Conservation (phyloP, 805 yeast species). For the Millerago galiae region DNA sequence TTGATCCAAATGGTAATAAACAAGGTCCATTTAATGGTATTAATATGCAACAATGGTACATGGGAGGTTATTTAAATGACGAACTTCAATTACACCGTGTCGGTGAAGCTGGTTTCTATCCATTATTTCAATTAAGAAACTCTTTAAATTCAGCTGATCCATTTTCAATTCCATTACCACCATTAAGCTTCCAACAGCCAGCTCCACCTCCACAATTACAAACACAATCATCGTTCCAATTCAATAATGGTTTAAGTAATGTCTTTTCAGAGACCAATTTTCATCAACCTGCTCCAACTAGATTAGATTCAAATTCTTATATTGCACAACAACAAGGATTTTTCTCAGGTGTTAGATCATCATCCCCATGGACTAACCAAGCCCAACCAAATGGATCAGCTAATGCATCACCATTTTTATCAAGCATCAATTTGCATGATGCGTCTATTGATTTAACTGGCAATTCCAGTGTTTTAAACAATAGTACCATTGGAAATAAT, state of each 20-base stretch:
- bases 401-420: constrained; percentile 4
- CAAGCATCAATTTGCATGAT: constrained; percentile 3
- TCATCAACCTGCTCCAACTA: neutral
- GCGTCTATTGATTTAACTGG: constrained; percentile 10
- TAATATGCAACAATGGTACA: constrained; percentile 75
- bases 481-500: neutral
- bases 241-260: neutral
- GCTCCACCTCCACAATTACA: neutral
- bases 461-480: constrained; percentile 17
- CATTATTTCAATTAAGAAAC: constrained; percentile 48
- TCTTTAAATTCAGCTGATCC: constrained; percentile 59
- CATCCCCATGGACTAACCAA: constrained; percentile 4
- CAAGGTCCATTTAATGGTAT: constrained; percentile 80
- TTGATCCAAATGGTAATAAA: constrained; percentile 60
- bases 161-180: constrained; percentile 49
- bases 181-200: constrained; percentile 5
- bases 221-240: constrained; percentile 4
- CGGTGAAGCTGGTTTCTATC: constrained; percentile 42
- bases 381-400: constrained; percentile 3
- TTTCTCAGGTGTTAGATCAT: neutral
- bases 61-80: constrained; percentile 49
- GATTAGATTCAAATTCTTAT: neutral
- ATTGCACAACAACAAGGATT: neutral
- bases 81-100: constrained; percentile 53
- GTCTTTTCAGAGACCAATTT: neutral